Evolutionary conservation across 2,329 filamentous ascomycete genomes (phyloP), one percentile per base, ranked within the genome.

Genomic region (Onygena corvina): DNA sequence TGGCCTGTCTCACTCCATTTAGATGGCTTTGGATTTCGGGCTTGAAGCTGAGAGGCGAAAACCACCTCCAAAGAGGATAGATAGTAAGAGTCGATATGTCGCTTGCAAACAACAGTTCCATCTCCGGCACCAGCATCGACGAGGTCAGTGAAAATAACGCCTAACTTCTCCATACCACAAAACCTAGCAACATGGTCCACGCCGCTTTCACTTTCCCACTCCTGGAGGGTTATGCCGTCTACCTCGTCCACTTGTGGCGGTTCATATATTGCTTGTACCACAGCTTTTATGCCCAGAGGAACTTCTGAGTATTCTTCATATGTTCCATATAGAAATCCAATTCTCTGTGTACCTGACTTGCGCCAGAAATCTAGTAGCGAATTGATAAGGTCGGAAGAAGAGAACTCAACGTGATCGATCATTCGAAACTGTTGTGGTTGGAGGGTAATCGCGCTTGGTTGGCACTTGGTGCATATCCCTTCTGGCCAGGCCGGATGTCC

Each of bases 361-460:
- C 93, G 78, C 90, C 92, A 98, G 51, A 90, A 86, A 60, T 95
- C 81, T 56, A 98, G 80, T 50, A 96, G 80, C n/a, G 78, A 80
- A 63, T 98, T 86, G 59, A 96, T 86, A 29, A 96, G 78, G 48
- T 80, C 76, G 2, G 87, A 81, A 1, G 85, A 83, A 1, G 90
- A 82, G 63, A 98, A 96, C 66, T 98, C 93, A 54, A 98, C 92
- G 64, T 98, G 92, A 60, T 98, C 92, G 2, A 98, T 89, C 86
- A 92, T 95, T 47, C 92, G 86, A 65, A 90, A 98, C 16, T 83
- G 76, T 66, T 98, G 92, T 3, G 88, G 87, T 62, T 96, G 89
- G 48, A 98, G 71, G 8, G 87, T 94, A 62, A 98, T 98, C 50
- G 92, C 90, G 56, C 90, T 94, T 5, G 92, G 92, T 63, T 98